Evolutionary conservation across 768 basidiomycete genomes (phyloP), one percentile per base, ranked within the genome.

Genomic region (Kwoniella newhampshirensis): DNA sequence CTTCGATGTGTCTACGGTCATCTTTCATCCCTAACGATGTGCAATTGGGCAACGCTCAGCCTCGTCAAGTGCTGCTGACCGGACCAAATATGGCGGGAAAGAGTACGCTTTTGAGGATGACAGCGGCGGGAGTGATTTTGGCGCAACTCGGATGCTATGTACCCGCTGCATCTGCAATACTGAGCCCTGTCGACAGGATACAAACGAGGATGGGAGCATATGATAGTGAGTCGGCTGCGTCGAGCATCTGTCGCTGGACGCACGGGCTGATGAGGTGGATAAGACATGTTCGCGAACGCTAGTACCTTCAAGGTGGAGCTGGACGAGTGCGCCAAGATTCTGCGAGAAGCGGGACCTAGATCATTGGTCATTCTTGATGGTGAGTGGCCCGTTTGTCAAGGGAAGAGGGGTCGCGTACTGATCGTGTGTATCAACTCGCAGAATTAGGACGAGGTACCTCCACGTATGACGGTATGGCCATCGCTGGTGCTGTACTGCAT

Each of bases 381-480:
- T 91, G 61, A 32, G 84, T 49, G n/a, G 21, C 27, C 1, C 5
- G 21, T 25, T n/a, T 45, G 9, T 20, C 5, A 44, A 23, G 51
- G 58, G 8, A 28, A 45, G n/a, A 42, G 49, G 9, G 42, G 51
- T 47, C 21, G 12, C 8, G 30, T 20, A 21, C 54, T 57, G 20
- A 48, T 20, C 36, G 4, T 46, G 13, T 11, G 46, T n/a, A 30
- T n/a, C 18, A 57, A 45, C 44, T 46, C 39, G n/a, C 61, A 93
- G 92, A 97, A 79, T 83, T 96, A 51, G 92, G 93, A 18, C 80
- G 94, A 77, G 96, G 96, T 25, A 98, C 96, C 1, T 94, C 92
- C 0, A 98, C 96, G 21, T 77, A 91, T 85, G 96, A 99, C 75
- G 96, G 94, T n/a, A 91, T 97, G 90, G 91, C 92, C 6, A 97